Percentiles rank a stretch among this genome's conserved stretches.
phyloP scores from a whole-genome alignment of 1,284 basidiomycete genomes.

The Melampsora abietis-canadensis region DNA sequence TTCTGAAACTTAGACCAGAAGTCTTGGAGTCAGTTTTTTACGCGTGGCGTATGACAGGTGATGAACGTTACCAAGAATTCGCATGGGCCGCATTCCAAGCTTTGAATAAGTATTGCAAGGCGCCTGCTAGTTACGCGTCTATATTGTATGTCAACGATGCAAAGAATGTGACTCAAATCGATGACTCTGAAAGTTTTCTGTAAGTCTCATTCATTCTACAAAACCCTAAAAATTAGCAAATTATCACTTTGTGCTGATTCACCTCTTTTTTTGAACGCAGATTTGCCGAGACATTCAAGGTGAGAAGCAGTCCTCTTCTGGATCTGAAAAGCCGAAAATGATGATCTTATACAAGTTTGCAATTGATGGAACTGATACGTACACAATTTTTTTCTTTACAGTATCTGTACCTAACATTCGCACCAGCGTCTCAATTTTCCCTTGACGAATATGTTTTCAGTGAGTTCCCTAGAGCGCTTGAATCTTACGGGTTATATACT shows the following conservation, averaged over 20 bases:
- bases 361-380: no score
- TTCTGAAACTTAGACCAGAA: slow-evolving; percentile 18
- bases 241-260: background rate
- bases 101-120: slow-evolving; percentile 36
- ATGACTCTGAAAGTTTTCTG: slow-evolving; percentile 39
- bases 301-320: background rate
- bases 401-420: slow-evolving; percentile 39
- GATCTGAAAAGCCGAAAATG: no score
- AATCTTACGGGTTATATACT: background rate
- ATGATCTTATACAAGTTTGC: no score
- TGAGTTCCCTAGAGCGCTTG: background rate
- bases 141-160: slow-evolving; percentile 25
- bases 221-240: background rate
- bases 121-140: slow-evolving; percentile 16
- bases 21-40: slow-evolving; percentile 43
- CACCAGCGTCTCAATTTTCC: slow-evolving; percentile 13
- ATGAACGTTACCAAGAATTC: slow-evolving; percentile 31
- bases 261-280: background rate
- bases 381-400: background rate
- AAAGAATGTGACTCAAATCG: background rate
- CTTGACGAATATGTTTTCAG: slow-evolving; percentile 40
- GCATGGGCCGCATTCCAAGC: slow-evolving; percentile 26
- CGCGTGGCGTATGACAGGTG: slow-evolving; percentile 36
- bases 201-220: background rate
- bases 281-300: slow-evolving; percentile 41